Conservation (phyloP, 176 grass and related monocot species). For the Tillandsia leiboldiana region DNA sequence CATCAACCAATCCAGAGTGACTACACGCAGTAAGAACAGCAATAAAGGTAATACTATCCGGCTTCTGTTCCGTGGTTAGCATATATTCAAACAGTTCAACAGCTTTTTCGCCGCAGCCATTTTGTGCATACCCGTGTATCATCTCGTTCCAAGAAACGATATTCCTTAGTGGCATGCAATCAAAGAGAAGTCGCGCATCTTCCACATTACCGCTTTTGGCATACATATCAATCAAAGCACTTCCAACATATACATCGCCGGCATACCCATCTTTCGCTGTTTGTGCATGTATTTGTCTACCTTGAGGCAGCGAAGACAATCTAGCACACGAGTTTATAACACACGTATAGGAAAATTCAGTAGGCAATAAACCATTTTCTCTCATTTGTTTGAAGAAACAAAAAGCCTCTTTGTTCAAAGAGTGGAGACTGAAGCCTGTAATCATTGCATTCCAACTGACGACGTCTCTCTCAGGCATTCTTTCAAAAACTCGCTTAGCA, state of each 20-base stretch:
- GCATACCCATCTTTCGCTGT: constrained; percentile 64
- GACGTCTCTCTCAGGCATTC: constrained; percentile 58
- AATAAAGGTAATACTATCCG: constrained; percentile 66
- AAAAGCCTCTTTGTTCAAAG: constrained; percentile 57
- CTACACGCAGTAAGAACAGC: constrained; percentile 74
- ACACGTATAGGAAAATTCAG: constrained; percentile 67
- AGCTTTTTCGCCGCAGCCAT: constrained; percentile 50
- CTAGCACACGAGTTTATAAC: constrained; percentile 65
- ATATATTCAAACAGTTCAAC: constrained; percentile 67
- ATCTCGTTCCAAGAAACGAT: constrained; percentile 99
- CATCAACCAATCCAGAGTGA: constrained; percentile 53
- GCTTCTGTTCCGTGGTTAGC: constrained; percentile 57
- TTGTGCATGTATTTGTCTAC: constrained; percentile 65
- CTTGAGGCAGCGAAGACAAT: constrained; percentile 62
- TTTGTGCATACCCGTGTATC: constrained; percentile 87
- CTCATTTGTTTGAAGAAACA: constrained; percentile 66
- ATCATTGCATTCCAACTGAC: constrained; percentile 94
- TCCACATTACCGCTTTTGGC: constrained; percentile 73
- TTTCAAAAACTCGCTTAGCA: constrained; percentile 48
- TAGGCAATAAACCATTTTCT: constrained; percentile 44
- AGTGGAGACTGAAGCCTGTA: constrained; percentile 53
- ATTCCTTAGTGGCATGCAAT: constrained; percentile 54
- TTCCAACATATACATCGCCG: constrained; percentile 62
- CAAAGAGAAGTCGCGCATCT: constrained; percentile 49
- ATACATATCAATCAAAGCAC: constrained; percentile 79